Percentiles rank a stretch among this genome's conserved stretches.
phyloP scores from a whole-genome alignment of 2,329 filamentous ascomycete species.

The Alternaria panax region DNA sequence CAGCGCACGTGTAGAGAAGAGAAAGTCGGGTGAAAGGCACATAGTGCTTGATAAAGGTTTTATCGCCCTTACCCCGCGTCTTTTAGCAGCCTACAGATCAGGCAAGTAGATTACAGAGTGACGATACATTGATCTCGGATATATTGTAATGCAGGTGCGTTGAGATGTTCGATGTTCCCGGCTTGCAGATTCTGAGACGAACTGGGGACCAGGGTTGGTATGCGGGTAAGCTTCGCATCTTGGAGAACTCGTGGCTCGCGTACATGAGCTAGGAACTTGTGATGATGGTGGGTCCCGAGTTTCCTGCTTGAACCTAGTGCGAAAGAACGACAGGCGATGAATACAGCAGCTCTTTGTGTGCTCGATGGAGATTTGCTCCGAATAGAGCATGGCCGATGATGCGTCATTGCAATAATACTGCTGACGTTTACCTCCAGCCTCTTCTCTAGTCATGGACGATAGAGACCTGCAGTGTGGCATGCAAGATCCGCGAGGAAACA shows the following conservation, averaged over 20 bases:
- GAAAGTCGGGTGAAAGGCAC: slow-evolving; percentile 2
- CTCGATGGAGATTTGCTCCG: neutral
- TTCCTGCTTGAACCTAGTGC: neutral
- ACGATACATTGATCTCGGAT: slow-evolving; percentile 4
- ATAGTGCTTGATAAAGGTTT: neutral
- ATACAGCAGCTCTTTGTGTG: neutral
- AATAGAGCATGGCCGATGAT: neutral
- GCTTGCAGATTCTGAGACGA: slow-evolving; percentile 16
- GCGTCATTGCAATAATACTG: neutral
- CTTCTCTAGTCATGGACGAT: neutral
- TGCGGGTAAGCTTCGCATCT: slow-evolving; percentile 1
- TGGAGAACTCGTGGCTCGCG: slow-evolving; percentile 4
- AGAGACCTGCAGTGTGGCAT: neutral
- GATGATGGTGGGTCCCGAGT: slow-evolving; percentile 1
- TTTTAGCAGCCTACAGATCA: neutral
- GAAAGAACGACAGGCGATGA: neutral
- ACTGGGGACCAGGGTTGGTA: slow-evolving; percentile 5
- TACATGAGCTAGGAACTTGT: slow-evolving; percentile 6
- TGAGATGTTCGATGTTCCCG: slow-evolving; percentile 3
- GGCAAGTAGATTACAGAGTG: slow-evolving; percentile 19
- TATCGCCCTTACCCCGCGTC: slow-evolving; percentile 5
- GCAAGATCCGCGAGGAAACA: slow-evolving; percentile 6
- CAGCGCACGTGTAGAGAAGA: neutral
- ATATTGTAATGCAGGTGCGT: neutral
- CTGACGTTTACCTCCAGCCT: neutral